Evolutionary conservation across 2,329 filamentous ascomycete genomes (phyloP).

Genomic region (Aspergillus sp.): DNA sequence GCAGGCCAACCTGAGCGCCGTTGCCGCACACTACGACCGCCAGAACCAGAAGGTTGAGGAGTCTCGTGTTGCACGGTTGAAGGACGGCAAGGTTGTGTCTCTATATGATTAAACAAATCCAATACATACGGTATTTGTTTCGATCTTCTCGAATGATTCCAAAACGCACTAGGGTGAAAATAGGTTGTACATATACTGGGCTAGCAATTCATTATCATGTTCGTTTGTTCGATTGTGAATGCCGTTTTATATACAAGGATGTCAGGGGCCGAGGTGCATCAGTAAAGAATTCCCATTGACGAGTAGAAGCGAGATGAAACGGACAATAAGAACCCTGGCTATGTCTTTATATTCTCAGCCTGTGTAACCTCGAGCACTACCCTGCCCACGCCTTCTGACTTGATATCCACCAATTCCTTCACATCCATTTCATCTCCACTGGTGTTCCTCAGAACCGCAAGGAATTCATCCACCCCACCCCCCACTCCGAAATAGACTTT

Average conservation of each 20-base stretch:
- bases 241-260: neutral
- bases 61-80: conserved; percentile 44
- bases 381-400: conserved; percentile 39
- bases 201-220: conserved; percentile 21
- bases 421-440: conserved; percentile 21
- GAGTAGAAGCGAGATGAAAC: too few relatives aligned
- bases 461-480: conserved; percentile 57
- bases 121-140: conserved; percentile 6
- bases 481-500: conserved; percentile 62
- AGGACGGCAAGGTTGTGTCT: conserved; percentile 38
- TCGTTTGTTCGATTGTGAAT: conserved; percentile 12
- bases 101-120: conserved; percentile 35
- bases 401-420: conserved; percentile 29
- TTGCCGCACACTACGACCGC: conserved; percentile 58
- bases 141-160: conserved; percentile 13
- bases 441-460: conserved; percentile 25
- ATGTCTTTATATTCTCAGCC: conserved; percentile 3
- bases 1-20: conserved; percentile 50
- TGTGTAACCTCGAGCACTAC: conserved; percentile 34
- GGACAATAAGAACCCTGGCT: neutral
- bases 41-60: conserved; percentile 51
- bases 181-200: conserved; percentile 31
- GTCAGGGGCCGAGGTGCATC: neutral
- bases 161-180: conserved; percentile 18
- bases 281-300: too few relatives aligned